Base-by-base conservation (phyloP, 768 basidiomycete species). In the Mycena rebaudengoi region DNA sequence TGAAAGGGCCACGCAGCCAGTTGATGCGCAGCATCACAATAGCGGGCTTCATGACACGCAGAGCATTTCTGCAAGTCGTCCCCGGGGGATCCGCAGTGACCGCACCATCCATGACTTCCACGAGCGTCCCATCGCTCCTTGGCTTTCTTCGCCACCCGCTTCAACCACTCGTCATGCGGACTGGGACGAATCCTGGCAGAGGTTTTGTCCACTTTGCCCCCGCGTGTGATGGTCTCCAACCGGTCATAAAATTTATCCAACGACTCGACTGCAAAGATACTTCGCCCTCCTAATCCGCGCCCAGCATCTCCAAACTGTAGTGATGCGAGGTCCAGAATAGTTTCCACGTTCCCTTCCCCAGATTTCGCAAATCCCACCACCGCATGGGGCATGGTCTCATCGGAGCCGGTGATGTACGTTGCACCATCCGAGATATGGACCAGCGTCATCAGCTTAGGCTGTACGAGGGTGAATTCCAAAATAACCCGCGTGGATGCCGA, bases 241-340 rank as follows among this genome's bases (percentile, higher is more conserved):
- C 55, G 53, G 20, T 65, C 32, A 16, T n/a, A 13, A 33, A 35
- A 65, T 3, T 25, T 18, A n/a, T 50, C 56, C 26, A 54, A 21
- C 13, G 51, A 37, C 29, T 70, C 69, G 2, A 70, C 40, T 2
- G 49, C 64, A 23, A 65, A 66, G 1, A 43, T 57, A 6, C 52
- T 40, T 30, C 52, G 58, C 2, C 67, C 67, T 28, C 40, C 57
- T 13, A 37, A 12, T 4, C 69, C 69, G 14, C 69, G 58, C 10
- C 69, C 69, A 8, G 39, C 49, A 44, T 65, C 67, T 20, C 69
- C 69, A 33, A 70, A 70, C 43, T 70, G 69, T 44, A 70, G 57
- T 12, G 69, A 70, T 11, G 67, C 33, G 23, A 68, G 20, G 39
- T 70, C 69, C 5, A 68, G 48, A 4, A 68, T 48, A 4, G 40